These are phyloP conservation scores for Sugiyamaella boreocaroliniensis DNA, from an alignment of 805 yeast genomes.

Conservation along the genomic window DNA sequence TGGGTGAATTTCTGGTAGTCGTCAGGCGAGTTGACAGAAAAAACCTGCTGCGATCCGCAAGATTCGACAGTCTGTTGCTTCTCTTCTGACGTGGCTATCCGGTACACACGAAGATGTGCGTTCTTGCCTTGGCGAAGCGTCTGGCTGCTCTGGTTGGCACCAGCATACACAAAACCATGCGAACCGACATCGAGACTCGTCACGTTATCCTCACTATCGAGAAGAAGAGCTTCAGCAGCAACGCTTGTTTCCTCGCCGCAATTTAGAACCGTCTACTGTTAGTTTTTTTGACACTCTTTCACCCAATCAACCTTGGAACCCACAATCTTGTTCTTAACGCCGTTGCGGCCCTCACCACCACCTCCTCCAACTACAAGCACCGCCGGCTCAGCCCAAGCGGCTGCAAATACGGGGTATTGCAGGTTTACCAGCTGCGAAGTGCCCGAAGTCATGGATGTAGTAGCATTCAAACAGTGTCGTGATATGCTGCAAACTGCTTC, in stretches of 20 bases:
- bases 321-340: conserved; percentile 70
- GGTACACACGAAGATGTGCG: conserved; percentile 63
- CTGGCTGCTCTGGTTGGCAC: conserved; percentile 64
- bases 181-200: conserved; percentile 61
- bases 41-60: conserved; percentile 44
- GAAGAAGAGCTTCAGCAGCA: conserved; percentile 12
- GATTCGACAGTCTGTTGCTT: conserved; percentile 21
- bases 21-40: conserved; percentile 41
- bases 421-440: conserved; percentile 15
- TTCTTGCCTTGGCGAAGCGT: conserved; percentile 56
- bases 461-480: no score
- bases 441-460: background rate
- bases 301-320: conserved; percentile 6
- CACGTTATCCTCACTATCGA: conserved; percentile 67
- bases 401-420: conserved; percentile 64
- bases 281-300: background rate
- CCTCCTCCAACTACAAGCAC: conserved; percentile 80
- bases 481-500: background rate
- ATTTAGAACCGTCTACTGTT: conserved; percentile 44
- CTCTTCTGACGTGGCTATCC: conserved; percentile 8
- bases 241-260: conserved; percentile 1
- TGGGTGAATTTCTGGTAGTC: conserved; percentile 56
- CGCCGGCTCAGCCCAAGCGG: conserved; percentile 56
- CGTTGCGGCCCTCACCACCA: conserved; percentile 90
- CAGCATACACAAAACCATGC: conserved; percentile 52